Evolutionary conservation across 169 alveolate species (phyloP), one percentile per base, ranked within the genome.

Genomic region (Plasmodium vivax): DNA sequence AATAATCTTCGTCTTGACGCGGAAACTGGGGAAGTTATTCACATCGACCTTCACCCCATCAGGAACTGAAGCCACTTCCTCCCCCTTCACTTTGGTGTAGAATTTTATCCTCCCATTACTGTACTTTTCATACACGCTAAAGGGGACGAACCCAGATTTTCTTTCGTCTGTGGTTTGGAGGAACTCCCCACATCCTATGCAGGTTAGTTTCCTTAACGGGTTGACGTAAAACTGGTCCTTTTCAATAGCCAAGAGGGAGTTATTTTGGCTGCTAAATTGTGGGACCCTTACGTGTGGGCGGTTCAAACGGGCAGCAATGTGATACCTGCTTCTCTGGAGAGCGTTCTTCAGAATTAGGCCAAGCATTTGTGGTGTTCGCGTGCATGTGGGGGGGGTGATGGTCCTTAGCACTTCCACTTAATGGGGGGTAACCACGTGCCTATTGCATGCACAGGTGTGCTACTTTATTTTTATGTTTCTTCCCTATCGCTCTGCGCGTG

Each of bases 161-260:
- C 62, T 94, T 54, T 87, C 94, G 58, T 95, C 95, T 30, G 84
- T 82, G 1, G 97, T 77, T 93, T 96, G 98, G 77, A 96, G 88
- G 41, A 85, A 90, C 8, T 96, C 96, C 3, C 98, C 98, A 82
- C 98, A 96, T 16, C 98, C 98, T 80, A 96, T 95, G 54, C 95
- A 92, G 19, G 71, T 92, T 14, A 92, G 43, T 73, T 82, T 81
- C 77, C 95, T 82, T 30, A 92, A 73, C 3, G 95, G 95, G 62
- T 92, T 92, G n/a, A 83, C 38, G 62, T 92, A 92, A 68, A 92
- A 92, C 8, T 71, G 77, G 75, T 92, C 95, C 41, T 92, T 71
- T 36, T 92, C 95, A 34, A 92, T 32, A 2, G 81, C 56, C 72
- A 90, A 56, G 54, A 68, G 68, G 51, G 68, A 62, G 36, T 47